A percentile compares a stretch with the other conserved stretches of the same genome.
Conservation (phyloP, 306 rosid species). For the Rosa multiflora region DNA sequence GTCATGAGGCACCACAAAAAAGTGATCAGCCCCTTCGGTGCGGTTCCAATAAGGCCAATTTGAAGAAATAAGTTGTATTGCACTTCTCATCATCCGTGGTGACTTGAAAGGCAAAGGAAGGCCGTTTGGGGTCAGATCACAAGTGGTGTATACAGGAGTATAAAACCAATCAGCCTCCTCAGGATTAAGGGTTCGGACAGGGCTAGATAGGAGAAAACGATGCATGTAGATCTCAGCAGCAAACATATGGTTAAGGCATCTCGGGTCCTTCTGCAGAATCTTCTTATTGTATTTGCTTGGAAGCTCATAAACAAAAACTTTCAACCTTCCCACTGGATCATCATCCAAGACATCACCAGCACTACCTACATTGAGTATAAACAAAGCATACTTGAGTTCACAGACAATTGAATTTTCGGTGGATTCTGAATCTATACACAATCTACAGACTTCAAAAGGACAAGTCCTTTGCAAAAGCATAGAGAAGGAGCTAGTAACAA, state of each 20-base stretch:
- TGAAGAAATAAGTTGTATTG: slow-evolving; percentile 92
- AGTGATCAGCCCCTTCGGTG: slow-evolving; percentile 98
- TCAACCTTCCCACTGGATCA: slow-evolving; percentile 97
- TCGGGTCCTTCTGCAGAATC: slow-evolving; percentile 89
- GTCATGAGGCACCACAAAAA: slow-evolving; percentile 94
- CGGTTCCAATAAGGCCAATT: slow-evolving; percentile 98
- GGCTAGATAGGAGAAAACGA: slow-evolving; percentile 87
- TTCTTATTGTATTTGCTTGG: slow-evolving; percentile 98
- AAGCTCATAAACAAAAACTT: slow-evolving; percentile 96
- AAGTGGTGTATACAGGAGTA: slow-evolving; percentile 93
- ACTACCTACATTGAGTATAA: slow-evolving; percentile 64
- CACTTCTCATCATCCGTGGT: slow-evolving; percentile 98
- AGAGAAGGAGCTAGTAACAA: not conserved
- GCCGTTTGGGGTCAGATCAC: slow-evolving; percentile 97
- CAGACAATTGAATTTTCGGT: not conserved
- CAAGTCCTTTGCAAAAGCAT: too few species aligned
- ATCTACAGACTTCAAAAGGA: not conserved
- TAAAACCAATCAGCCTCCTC: slow-evolving; percentile 99
- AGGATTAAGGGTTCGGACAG: slow-evolving; percentile 95
- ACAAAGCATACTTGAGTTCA: slow-evolving; percentile 3
- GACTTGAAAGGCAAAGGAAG: slow-evolving; percentile 98
- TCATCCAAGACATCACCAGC: slow-evolving; percentile 99
- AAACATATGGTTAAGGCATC: slow-evolving; percentile 97
- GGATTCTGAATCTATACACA: not conserved
- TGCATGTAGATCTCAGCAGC: slow-evolving; percentile 99